These are phyloP conservation scores for Ottelia alismoides DNA, from an alignment of 106 monocot species.

Conservation along the genomic window DNA sequence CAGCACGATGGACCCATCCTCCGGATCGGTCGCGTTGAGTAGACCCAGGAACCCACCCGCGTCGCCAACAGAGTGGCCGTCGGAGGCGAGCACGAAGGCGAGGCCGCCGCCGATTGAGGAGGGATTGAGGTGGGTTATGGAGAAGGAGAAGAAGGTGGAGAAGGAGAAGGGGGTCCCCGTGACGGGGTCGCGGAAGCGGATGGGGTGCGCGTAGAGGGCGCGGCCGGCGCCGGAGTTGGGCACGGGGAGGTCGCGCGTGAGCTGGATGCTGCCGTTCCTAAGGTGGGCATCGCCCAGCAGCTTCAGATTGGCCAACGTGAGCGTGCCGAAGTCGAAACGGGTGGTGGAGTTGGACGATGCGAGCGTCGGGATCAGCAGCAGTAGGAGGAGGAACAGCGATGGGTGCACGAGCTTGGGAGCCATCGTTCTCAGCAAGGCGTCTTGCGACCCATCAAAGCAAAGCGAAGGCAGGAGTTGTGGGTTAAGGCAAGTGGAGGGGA, in stretches of 20 bases:
- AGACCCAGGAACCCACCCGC: constrained; percentile 69
- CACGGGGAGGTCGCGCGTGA: constrained; percentile 73
- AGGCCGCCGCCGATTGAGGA: constrained; percentile 85
- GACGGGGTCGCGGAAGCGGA: constrained; percentile 36
- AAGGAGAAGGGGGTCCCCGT: constrained; percentile 41
- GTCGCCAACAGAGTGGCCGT: constrained; percentile 52
- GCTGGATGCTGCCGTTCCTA: constrained; percentile 69
- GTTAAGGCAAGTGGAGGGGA: too few relatives aligned
- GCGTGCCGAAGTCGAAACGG: constrained; percentile 57
- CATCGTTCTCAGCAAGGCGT: too few relatives aligned
- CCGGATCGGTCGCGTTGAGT: constrained; percentile 18
- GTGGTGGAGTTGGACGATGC: neutral
- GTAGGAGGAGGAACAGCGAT: neutral
- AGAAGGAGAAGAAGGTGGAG: constrained; percentile 90
- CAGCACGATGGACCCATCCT: constrained; percentile 17
- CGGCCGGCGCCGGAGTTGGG: constrained; percentile 76
- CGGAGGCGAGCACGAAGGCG: constrained; percentile 59
- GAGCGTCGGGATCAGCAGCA: neutral
- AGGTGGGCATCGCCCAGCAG: constrained; percentile 90
- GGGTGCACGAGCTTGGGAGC: too few relatives aligned
- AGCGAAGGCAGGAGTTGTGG: too few relatives aligned
- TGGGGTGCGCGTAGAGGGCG: constrained; percentile 57
- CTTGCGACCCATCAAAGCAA: too few relatives aligned
- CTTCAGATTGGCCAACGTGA: constrained; percentile 44
- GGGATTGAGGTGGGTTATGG: constrained; percentile 63